Conservation (phyloP, 1,284 basidiomycete genomes). For the Paramarasmius palmivorus region DNA sequence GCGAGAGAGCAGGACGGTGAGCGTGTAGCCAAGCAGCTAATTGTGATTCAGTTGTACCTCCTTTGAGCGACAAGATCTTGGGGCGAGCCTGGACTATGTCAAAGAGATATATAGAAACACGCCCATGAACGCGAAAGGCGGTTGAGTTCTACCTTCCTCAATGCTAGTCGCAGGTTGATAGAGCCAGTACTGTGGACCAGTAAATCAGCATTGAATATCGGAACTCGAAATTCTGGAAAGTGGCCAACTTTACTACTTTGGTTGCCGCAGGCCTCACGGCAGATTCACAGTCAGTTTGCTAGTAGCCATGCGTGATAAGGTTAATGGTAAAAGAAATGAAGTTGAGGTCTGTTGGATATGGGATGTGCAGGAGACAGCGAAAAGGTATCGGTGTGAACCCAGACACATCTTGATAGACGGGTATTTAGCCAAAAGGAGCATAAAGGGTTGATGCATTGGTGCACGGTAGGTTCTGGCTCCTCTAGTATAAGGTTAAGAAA, state of each 20-base stretch:
- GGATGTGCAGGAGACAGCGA: too few relatives aligned
- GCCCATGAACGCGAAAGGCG: neutral
- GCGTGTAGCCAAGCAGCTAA: conserved; percentile 36
- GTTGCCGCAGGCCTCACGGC: conserved; percentile 10
- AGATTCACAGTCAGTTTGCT: conserved; percentile 15
- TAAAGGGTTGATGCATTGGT: too few relatives aligned
- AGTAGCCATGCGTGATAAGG: conserved; percentile 10
- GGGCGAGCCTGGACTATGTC: conserved; percentile 30
- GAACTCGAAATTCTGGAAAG: neutral
- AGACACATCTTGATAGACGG: too few relatives aligned
- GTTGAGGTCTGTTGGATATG: neutral
- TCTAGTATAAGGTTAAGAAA: too few relatives aligned
- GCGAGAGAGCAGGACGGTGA: conserved; percentile 37
- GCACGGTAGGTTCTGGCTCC: too few relatives aligned
- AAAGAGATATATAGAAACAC: neutral
- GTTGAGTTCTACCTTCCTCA: conserved; percentile 1
- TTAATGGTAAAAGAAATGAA: neutral
- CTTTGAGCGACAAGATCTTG: conserved; percentile 37
- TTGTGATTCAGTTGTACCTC: too few relatives aligned
- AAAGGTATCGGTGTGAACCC: too few relatives aligned
- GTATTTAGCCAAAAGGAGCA: too few relatives aligned
- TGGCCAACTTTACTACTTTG: conserved; percentile 3
- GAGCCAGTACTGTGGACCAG: conserved; percentile 5
- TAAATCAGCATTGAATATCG: neutral
- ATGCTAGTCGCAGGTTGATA: conserved; percentile 12